Percentiles rank a stretch among this genome's conserved stretches.
These are phyloP conservation scores for Hypoxylon sp. DNA, from an alignment of 2,329 filamentous ascomycete species.

Conservation along the genomic window DNA sequence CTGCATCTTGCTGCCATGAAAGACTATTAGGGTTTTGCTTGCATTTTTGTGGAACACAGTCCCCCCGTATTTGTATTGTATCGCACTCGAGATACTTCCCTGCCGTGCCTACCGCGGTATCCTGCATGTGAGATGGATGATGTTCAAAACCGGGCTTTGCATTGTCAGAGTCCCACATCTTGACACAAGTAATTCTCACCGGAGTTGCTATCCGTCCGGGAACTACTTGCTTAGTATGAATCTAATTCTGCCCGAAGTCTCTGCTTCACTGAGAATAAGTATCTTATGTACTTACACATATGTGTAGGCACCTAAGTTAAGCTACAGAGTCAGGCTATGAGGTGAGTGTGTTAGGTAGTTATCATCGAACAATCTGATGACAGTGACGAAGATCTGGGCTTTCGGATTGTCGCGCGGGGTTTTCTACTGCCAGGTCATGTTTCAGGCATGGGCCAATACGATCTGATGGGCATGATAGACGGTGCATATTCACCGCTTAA, in stretches of 20 bases:
- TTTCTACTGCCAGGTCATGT: conserved; percentile 22
- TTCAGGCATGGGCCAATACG: conserved; percentile 39
- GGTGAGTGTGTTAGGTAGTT: not conserved
- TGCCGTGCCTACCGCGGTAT: conserved; percentile 1
- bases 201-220: not conserved
- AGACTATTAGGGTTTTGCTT: conserved; percentile 22
- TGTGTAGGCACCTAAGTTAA: not conserved
- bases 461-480: conserved; percentile 27
- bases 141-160: conserved; percentile 9
- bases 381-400: conserved; percentile 11
- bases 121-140: conserved; percentile 5
- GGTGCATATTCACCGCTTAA: conserved; percentile 42
- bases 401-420: conserved; percentile 29
- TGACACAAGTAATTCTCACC: not conserved
- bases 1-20: conserved; percentile 17
- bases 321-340: not conserved
- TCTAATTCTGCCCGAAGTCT: not conserved
- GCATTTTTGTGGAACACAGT: conserved; percentile 23
- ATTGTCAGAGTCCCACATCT: conserved; percentile 15
- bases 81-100: conserved; percentile 4
- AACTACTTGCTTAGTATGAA: not conserved
- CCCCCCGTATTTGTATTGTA: conserved; percentile 18
- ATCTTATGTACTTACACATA: not conserved
- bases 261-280: not conserved
- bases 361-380: not conserved